phyloP scores from a whole-genome alignment of 768 basidiomycete genomes.

The Agaricus blazei region DNA sequence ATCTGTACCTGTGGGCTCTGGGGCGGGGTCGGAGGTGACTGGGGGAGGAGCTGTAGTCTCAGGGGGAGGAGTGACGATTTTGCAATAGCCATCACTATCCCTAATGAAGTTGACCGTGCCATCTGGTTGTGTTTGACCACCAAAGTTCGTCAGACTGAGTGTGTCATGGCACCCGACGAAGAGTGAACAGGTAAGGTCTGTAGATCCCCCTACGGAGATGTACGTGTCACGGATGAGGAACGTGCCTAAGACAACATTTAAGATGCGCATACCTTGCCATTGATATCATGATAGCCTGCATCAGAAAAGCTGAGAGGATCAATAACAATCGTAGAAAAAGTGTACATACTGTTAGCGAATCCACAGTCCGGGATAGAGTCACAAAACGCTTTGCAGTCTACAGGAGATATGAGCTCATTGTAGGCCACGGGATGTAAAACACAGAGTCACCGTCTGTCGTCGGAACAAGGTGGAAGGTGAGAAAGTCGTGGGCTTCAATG shows the following conservation, averaged over 20 bases:
- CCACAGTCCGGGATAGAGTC: constrained; percentile 23
- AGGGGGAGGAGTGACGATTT: constrained; percentile 4
- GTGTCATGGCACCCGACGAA: constrained; percentile 33
- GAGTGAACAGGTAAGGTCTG: constrained; percentile 38
- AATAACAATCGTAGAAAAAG: neutral
- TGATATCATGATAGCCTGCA: constrained; percentile 31
- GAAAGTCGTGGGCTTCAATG: constrained; percentile 34
- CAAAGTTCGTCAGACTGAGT: constrained; percentile 32
- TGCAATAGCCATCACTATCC: constrained; percentile 40
- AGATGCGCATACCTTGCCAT: constrained; percentile 24
- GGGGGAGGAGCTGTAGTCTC: no score
- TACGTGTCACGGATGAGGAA: neutral
- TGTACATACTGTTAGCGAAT: constrained; percentile 26
- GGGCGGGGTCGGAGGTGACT: no score
- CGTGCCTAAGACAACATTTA: neutral
- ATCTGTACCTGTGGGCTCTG: no score
- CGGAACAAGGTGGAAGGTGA: constrained; percentile 41
- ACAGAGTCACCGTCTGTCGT: constrained; percentile 32
- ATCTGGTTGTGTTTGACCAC: constrained; percentile 40
- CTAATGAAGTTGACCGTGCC: constrained; percentile 36
- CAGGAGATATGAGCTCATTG: neutral
- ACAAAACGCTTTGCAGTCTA: constrained; percentile 32
- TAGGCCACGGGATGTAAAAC: neutral
- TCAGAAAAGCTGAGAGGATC: neutral
- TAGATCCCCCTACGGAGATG: constrained; percentile 30